These are phyloP conservation scores for Capronia americana DNA, from an alignment of 2,329 filamentous ascomycete genomes.

Conservation along the genomic window DNA sequence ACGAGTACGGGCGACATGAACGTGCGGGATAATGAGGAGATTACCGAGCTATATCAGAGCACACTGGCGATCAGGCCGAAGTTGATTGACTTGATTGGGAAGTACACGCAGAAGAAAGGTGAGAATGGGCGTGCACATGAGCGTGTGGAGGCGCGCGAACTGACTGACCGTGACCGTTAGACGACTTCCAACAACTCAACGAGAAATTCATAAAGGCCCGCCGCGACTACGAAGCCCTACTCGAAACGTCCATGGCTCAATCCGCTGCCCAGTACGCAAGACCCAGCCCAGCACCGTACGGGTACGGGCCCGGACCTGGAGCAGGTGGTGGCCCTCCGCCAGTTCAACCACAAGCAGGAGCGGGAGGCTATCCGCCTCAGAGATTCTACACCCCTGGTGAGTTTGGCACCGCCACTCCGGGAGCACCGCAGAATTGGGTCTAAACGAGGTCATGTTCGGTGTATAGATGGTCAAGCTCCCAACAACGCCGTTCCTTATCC, in stretches of 20 bases:
- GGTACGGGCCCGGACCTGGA: slow-evolving; percentile 42
- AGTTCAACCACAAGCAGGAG: slow-evolving; percentile 15
- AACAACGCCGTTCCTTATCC: slow-evolving; percentile 38
- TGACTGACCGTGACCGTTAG: slow-evolving; percentile 56
- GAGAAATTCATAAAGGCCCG: slow-evolving; percentile 99
- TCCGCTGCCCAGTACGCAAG: slow-evolving; percentile 67
- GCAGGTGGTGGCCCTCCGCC: slow-evolving; percentile 41
- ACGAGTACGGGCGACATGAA: slow-evolving; percentile 79
- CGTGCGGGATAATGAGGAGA: slow-evolving; percentile 95
- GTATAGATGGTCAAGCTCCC: slow-evolving; percentile 43
- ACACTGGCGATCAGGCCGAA: slow-evolving; percentile 94
- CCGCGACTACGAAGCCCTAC: slow-evolving; percentile 91
- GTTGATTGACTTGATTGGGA: slow-evolving; percentile 96
- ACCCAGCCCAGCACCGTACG: slow-evolving; percentile 45
- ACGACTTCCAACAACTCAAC: slow-evolving; percentile 97
- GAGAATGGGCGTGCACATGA: slow-evolving; percentile 37
- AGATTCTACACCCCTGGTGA: slow-evolving; percentile 72
- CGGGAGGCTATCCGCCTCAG: slow-evolving; percentile 54
- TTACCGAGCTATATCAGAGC: slow-evolving; percentile 87
- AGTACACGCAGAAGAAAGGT: slow-evolving; percentile 99
- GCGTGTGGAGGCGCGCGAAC: not conserved
- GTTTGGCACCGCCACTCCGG: slow-evolving; percentile 23
- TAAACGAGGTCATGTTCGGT: slow-evolving; percentile 21
- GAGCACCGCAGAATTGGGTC: slow-evolving; percentile 17
- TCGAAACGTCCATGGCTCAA: slow-evolving; percentile 96